These are phyloP conservation scores for Ceratocystis diversiconidia DNA, from an alignment of 2,329 filamentous ascomycete genomes.

Conservation along the genomic window DNA sequence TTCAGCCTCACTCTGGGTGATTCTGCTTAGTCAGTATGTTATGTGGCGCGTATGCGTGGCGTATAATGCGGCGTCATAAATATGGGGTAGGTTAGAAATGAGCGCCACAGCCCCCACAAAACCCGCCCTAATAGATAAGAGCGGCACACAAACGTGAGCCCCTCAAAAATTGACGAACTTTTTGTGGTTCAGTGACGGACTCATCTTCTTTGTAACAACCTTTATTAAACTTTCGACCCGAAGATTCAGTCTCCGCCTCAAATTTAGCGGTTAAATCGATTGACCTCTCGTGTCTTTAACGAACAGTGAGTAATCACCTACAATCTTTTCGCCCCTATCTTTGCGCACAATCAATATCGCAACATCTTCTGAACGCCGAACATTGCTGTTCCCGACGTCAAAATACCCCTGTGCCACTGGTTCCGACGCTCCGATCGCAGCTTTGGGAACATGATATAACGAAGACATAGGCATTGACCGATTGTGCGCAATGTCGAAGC, in stretches of 20 bases:
- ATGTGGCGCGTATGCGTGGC: not conserved
- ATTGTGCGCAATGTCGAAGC: too few species aligned
- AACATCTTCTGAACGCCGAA: not conserved
- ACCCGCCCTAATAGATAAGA: slow-evolving; percentile 13
- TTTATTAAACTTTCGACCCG: slow-evolving; percentile 44
- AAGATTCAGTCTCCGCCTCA: slow-evolving; percentile 99
- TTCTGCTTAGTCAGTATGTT: not conserved
- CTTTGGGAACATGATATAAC: not conserved
- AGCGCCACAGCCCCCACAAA: slow-evolving; percentile 10
- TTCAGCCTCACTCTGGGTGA: slow-evolving; percentile 5
- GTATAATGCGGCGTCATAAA: not conserved
- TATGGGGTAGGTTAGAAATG: not conserved
- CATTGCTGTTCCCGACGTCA: not conserved
- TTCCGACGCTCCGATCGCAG: not conserved
- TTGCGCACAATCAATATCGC: not conserved
- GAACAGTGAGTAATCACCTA: slow-evolving; percentile 26
- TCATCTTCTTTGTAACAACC: slow-evolving; percentile 16
- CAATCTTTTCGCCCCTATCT: not conserved
- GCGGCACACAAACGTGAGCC: slow-evolving; percentile 14
- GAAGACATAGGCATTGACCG: too few species aligned
- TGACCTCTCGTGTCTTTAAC: slow-evolving; percentile 75
- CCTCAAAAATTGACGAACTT: slow-evolving; percentile 16
- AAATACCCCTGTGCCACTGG: not conserved
- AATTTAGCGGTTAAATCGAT: slow-evolving; percentile 94
- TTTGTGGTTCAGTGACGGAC: slow-evolving; percentile 13